Evolutionary conservation across 2,329 filamentous ascomycete genomes (phyloP).

Genomic region (Paraphaeosphaeria sporulosa): DNA sequence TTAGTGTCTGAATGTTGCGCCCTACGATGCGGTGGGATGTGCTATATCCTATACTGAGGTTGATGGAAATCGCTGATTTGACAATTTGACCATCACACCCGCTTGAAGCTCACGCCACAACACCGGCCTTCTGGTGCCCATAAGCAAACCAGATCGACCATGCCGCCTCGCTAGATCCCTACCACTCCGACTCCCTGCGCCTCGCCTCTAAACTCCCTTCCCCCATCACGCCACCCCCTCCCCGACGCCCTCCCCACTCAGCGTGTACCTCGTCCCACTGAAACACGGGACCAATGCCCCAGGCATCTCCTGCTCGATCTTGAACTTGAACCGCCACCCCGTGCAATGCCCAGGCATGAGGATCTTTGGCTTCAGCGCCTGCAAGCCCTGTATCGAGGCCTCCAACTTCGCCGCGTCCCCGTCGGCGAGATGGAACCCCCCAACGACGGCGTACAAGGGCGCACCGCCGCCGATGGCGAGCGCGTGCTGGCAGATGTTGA

Average conservation of each 20-base stretch:
- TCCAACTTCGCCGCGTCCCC: slow-evolving; percentile 54
- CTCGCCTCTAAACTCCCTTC: too few species aligned
- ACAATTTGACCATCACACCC: too few species aligned
- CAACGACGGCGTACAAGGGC: slow-evolving; percentile 60
- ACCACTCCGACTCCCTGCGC: too few species aligned
- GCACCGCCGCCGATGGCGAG: slow-evolving; percentile 47
- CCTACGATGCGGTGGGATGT: too few species aligned
- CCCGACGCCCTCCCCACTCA: background rate
- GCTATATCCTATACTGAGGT: too few species aligned
- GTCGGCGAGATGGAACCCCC: slow-evolving; percentile 63
- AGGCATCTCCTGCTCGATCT: slow-evolving; percentile 60
- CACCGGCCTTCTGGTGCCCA: too few species aligned
- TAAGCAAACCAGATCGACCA: too few species aligned
- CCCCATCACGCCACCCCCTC: background rate
- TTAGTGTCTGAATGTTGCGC: background rate
- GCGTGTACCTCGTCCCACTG: slow-evolving; percentile 49
- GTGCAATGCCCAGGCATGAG: slow-evolving; percentile 64
- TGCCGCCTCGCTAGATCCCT: too few species aligned
- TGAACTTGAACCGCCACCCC: slow-evolving; percentile 61
- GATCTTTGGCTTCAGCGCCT: slow-evolving; percentile 59
- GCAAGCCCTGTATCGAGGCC: slow-evolving; percentile 47
- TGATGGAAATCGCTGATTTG: too few species aligned
- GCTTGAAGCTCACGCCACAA: too few species aligned
- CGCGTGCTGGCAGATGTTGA: slow-evolving; percentile 60
- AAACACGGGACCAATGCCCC: slow-evolving; percentile 60